These are phyloP conservation scores for Pythium apleroticum DNA, from an alignment of 352 stramenopile species.

Conservation along the genomic window DNA sequence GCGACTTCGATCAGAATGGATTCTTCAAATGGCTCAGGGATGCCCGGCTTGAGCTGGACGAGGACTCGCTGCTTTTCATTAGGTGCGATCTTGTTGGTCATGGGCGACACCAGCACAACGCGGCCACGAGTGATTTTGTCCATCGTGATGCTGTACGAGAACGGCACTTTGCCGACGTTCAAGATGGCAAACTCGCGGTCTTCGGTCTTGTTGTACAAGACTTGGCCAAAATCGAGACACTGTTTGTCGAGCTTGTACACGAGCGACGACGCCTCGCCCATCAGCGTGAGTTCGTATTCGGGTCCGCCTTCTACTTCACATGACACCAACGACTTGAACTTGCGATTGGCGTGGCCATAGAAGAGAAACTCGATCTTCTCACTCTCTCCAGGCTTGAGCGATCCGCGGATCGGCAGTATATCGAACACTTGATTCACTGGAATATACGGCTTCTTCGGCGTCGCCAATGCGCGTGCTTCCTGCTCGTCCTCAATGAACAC, in stretches of 20 bases:
- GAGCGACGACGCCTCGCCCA: conserved; percentile 90
- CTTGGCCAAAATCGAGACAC: conserved; percentile 91
- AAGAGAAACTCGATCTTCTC: conserved; percentile 94
- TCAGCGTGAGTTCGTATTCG: conserved; percentile 90
- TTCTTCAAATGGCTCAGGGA: conserved; percentile 88
- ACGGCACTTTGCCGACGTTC: conserved; percentile 93
- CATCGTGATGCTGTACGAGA: conserved; percentile 70
- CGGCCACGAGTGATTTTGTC: conserved; percentile 43
- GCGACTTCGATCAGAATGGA: conserved; percentile 91
- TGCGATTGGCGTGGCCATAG: conserved; percentile 91
- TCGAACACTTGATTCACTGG: conserved; percentile 95
- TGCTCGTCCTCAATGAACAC: conserved; percentile 94
- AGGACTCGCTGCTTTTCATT: conserved; percentile 89
- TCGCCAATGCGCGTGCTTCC: conserved; percentile 54
- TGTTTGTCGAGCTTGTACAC: conserved; percentile 91
- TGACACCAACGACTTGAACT: conserved; percentile 86
- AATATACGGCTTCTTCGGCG: conserved; percentile 82
- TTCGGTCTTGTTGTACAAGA: conserved; percentile 92
- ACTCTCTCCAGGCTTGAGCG: conserved; percentile 83
- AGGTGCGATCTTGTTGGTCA: conserved; percentile 79
- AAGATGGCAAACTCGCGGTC: conserved; percentile 91
- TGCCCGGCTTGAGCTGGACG: conserved; percentile 84
- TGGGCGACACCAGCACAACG: conserved; percentile 77
- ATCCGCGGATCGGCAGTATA: conserved; percentile 91
- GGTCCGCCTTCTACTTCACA: conserved; percentile 94